Percentiles rank a stretch among this genome's conserved stretches.
phyloP scores from a whole-genome alignment of 2,329 filamentous ascomycete species.

The Aspergillus pseudoglaucus region DNA sequence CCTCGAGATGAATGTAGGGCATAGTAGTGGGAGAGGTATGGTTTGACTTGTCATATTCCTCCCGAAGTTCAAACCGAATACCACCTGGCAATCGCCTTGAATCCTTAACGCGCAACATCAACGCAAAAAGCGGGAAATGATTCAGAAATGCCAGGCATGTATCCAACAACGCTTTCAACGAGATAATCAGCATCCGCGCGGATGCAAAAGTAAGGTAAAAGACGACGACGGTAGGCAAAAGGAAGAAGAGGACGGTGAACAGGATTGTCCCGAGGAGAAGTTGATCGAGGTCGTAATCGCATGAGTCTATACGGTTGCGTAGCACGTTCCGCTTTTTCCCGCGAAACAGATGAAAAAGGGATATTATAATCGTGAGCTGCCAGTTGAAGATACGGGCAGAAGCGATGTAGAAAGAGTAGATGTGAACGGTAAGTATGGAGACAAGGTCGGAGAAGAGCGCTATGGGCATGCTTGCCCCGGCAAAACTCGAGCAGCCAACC shows the following conservation, averaged over 20 bases:
- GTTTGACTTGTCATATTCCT: constrained; percentile 50
- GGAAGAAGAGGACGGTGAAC: constrained; percentile 90
- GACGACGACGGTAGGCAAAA: constrained; percentile 88
- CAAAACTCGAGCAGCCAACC: constrained; percentile 90
- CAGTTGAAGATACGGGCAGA: constrained; percentile 97
- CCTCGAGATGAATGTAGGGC: constrained; percentile 82
- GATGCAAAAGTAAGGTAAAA: constrained; percentile 96
- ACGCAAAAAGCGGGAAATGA: constrained; percentile 92
- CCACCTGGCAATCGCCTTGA: constrained; percentile 83
- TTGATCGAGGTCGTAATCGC: constrained; percentile 97
- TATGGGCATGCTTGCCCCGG: constrained; percentile 93
- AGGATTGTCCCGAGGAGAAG: constrained; percentile 92
- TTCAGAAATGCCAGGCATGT: constrained; percentile 90
- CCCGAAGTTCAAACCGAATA: constrained; percentile 82
- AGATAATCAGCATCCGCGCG: constrained; percentile 90
- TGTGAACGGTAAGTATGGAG: constrained; percentile 86
- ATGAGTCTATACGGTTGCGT: constrained; percentile 95
- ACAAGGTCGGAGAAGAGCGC: constrained; percentile 91
- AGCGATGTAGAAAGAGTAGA: constrained; percentile 96
- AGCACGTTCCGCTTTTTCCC: constrained; percentile 97
- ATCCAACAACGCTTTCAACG: constrained; percentile 83
- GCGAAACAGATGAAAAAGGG: constrained; percentile 96
- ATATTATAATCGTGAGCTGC: constrained; percentile 94
- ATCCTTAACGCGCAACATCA: constrained; percentile 95
- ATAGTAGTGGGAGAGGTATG: constrained; percentile 47